These are phyloP conservation scores for Hypoxylon sp. DNA, from an alignment of 2,329 filamentous ascomycete species.

Conservation along the genomic window DNA sequence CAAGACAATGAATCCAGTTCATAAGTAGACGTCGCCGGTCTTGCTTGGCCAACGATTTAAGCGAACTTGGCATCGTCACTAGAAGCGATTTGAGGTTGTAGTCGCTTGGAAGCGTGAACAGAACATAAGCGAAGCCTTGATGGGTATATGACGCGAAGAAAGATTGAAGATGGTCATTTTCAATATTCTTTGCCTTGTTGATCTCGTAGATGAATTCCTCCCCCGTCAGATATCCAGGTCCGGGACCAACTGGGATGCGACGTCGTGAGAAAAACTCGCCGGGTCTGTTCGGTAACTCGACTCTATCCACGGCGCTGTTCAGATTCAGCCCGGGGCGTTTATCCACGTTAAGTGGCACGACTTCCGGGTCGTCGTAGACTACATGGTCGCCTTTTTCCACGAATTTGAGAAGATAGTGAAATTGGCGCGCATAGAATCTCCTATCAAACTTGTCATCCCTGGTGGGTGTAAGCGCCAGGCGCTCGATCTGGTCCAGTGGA, in stretches of 20 bases:
- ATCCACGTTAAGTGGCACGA: constrained; percentile 78
- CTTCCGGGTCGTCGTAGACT: constrained; percentile 75
- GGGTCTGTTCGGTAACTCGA: constrained; percentile 74
- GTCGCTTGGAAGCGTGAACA: constrained; percentile 77
- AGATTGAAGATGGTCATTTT: constrained; percentile 78
- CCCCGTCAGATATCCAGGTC: constrained; percentile 61
- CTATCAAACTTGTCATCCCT: constrained; percentile 75
- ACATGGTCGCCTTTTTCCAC: constrained; percentile 73
- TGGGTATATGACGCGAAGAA: constrained; percentile 80
- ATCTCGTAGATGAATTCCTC: constrained; percentile 74
- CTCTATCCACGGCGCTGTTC: constrained; percentile 66
- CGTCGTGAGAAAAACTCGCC: constrained; percentile 71
- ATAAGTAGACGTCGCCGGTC: constrained; percentile 72
- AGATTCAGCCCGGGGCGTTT: constrained; percentile 63
- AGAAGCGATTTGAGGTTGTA: constrained; percentile 77
- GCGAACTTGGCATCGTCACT: constrained; percentile 71
- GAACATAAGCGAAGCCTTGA: constrained; percentile 73
- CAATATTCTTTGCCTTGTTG: constrained; percentile 69
- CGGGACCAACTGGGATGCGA: constrained; percentile 67
- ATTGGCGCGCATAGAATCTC: constrained; percentile 79
- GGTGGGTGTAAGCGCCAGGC: constrained; percentile 71
- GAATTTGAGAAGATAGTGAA: constrained; percentile 76
- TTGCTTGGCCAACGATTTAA: constrained; percentile 73
- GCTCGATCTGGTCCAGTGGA: constrained; percentile 74
- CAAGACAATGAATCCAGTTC: constrained; percentile 82